Evolutionary conservation across 2,329 filamentous ascomycete species (phyloP).

Genomic region (Epichloe coenophiala): DNA sequence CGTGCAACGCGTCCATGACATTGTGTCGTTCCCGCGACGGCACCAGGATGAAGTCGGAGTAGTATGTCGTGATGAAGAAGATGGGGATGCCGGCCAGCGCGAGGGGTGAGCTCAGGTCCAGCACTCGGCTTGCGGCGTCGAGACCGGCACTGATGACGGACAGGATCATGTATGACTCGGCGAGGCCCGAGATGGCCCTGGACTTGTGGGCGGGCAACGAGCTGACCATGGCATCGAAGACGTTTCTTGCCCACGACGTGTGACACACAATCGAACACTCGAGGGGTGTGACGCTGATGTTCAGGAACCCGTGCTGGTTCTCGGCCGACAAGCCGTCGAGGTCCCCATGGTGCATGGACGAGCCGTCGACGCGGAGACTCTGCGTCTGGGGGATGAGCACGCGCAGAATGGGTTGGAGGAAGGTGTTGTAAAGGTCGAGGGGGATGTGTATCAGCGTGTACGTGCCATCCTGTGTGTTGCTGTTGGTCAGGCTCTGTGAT

Average conservation of each 20-base stretch:
- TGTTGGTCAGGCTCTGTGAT: not conserved
- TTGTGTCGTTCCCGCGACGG: conserved; percentile 59
- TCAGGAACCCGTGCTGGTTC: conserved; percentile 67
- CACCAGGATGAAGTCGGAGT: conserved; percentile 91
- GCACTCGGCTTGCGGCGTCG: conserved; percentile 79
- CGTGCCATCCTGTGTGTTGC: conserved; percentile 58
- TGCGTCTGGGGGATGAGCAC: conserved; percentile 58
- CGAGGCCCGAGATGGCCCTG: conserved; percentile 55
- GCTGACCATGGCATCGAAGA: conserved; percentile 62
- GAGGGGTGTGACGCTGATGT: conserved; percentile 81
- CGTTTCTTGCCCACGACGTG: conserved; percentile 53
- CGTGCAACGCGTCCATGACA: conserved; percentile 64
- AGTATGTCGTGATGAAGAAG: conserved; percentile 98
- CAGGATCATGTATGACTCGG: conserved; percentile 76
- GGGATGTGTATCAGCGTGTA: conserved; percentile 87
- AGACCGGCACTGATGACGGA: conserved; percentile 82
- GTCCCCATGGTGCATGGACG: conserved; percentile 22
- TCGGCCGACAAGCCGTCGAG: conserved; percentile 35
- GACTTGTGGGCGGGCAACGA: conserved; percentile 41
- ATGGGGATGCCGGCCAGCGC: conserved; percentile 89
- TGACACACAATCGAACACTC: conserved; percentile 91
- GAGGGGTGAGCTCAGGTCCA: conserved; percentile 81
- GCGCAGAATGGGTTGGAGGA: conserved; percentile 77
- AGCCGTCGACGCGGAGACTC: conserved; percentile 19
- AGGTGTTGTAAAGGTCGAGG: conserved; percentile 58